Evolutionary conservation across 768 basidiomycete genomes (phyloP), one percentile per base, ranked within the genome.

Genomic region (Rubroboletus pulcherrimus): DNA sequence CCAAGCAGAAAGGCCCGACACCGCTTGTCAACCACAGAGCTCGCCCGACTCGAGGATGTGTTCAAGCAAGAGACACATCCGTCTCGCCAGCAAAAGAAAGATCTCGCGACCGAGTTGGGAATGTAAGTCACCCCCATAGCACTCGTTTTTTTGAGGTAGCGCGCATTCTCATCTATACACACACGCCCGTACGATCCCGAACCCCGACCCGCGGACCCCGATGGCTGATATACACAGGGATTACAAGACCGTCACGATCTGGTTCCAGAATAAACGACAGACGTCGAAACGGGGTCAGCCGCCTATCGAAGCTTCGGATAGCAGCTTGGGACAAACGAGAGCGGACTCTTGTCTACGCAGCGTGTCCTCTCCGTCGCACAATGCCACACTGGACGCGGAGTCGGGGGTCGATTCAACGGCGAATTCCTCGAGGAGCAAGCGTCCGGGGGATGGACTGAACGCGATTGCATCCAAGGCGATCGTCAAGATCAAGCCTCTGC

Each of bases 201-300:
- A 21, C 21, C 21, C 21, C 21, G 21, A 21, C 21, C 21, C 21
- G 21, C 44, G n/a, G 24, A 49, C 11, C 1, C 12, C 15, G 26
- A 29, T 37, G 19, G n/a, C 24, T 15, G 11, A 17, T 19, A 26
- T 26, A 5, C 3, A 26, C 26, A 79, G 78, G 68, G 74, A 77
- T 37, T 64, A 76, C 64, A 79, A 78, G 67, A 73, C 77, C 11
- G 59, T 79, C 57, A 78, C 86, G n/a, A 85, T 89, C 39, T 91
- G 88, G 88, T 89, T 89, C 68, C 88, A 91, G 71, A 91, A 91
- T 68, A 88, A 84, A 71, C 84, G 88, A 15, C 86, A 89, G 63
- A 84, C 70, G 35, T 54, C 73, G 46, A 78, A 77, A 54, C 66
- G 68, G 26, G 48, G 55, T 48, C 67, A 58, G 51, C 52, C 39